phyloP scores from a whole-genome alignment of 257 asterid genomes.

The Solanum pimpinellifolium region DNA sequence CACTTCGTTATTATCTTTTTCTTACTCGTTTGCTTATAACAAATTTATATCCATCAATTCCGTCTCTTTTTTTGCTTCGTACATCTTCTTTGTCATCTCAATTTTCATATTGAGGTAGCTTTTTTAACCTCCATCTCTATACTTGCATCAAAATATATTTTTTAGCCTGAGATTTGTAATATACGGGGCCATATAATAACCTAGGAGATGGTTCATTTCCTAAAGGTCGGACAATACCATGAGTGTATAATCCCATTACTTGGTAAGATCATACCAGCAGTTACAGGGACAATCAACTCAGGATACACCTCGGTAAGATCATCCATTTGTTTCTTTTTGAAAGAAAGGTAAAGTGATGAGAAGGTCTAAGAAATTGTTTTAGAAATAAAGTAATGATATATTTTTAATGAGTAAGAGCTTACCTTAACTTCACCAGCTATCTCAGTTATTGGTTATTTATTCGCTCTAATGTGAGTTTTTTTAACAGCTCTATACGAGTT shows the following conservation, averaged over 20 bases:
- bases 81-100: neutral
- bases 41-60: neutral
- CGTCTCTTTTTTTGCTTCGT: neutral
- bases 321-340: neutral
- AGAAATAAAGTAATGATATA: too few species aligned
- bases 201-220: neutral
- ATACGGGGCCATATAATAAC: neutral
- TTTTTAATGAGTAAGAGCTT: neutral
- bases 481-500: neutral
- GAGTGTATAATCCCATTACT: neutral
- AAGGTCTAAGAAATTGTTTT: neutral
- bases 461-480: too few species aligned
- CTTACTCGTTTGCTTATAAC: neutral
- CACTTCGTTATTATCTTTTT: neutral
- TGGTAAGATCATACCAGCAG: too few species aligned
- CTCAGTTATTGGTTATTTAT: neutral
- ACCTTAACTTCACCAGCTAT: neutral
- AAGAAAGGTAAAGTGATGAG: neutral
- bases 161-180: too few species aligned
- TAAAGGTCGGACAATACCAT: neutral
- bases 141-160: neutral
- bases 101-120: neutral
- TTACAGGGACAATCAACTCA: neutral
- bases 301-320: neutral
- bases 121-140: neutral